These are phyloP conservation scores for barley (Hordeum vulgare) DNA, from an alignment of 176 grass and related monocot genomes.

Conservation along the genomic window MorexV3_pseudomolecules_assembly NC_058522.1:353348521-353349020, in stretches of 20 bases:
- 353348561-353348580: neutral
- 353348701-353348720: conserved; percentile 59
- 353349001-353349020: neutral
- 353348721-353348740: conserved; percentile 84
- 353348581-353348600: neutral
- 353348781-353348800: conserved; percentile 86
- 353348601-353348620: conserved; percentile 5
- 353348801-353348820: conserved; percentile 38
- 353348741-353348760: conserved; percentile 89
- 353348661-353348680: conserved; percentile 77
- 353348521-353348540: neutral
- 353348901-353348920: neutral
- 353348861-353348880: neutral
- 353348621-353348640: conserved; percentile 44
- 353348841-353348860: neutral
- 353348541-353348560: neutral
- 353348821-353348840: conserved; percentile 1
- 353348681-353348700: conserved; percentile 78
- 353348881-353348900: neutral
- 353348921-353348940: neutral
- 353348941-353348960: neutral
- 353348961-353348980: neutral
- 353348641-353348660: conserved; percentile 75
- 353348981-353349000: neutral
- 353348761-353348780: conserved; percentile 86